A percentile compares a stretch with the other conserved stretches of the same genome.
phyloP scores from a whole-genome alignment of 495 filamentous ascomycete species.

The Trichoderma reesei region DNA sequence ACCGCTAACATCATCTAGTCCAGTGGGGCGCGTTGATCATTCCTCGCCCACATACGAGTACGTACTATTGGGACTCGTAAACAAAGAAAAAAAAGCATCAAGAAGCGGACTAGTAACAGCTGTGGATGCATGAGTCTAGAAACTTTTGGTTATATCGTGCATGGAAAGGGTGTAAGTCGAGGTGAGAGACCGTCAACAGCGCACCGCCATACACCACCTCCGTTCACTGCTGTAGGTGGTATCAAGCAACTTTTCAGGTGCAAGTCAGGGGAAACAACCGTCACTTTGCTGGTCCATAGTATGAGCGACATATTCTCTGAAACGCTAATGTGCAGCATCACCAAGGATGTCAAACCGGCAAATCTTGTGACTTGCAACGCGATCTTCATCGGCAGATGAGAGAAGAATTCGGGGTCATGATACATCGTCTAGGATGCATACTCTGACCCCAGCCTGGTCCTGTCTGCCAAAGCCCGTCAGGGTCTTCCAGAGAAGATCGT shows the following conservation, averaged over 20 bases:
- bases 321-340: too few species aligned
- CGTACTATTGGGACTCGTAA: not conserved
- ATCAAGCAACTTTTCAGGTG: too few species aligned
- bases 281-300: too few species aligned
- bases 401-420: not conserved
- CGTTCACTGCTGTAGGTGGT: too few species aligned
- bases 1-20: not conserved
- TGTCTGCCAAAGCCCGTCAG: not conserved
- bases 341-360: not conserved
- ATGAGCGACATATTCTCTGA: too few species aligned
- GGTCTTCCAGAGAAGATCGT: not conserved
- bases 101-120: not conserved
- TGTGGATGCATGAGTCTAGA: not conserved
- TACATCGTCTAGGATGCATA: not conserved
- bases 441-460: too few species aligned
- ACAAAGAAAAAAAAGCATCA: too few species aligned
- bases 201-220: not conserved
- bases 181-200: not conserved
- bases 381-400: slow-evolving; percentile 4
- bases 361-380: not conserved
- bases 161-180: not conserved
- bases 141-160: not conserved
- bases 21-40: slow-evolving; percentile 6
- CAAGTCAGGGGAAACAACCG: too few species aligned
- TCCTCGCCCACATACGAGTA: not conserved